Percentiles rank a stretch among this genome's conserved stretches.
Evolutionary conservation across 352 stramenopile genomes (phyloP).

Genomic region (Phytophthora hibernalis): DNA sequence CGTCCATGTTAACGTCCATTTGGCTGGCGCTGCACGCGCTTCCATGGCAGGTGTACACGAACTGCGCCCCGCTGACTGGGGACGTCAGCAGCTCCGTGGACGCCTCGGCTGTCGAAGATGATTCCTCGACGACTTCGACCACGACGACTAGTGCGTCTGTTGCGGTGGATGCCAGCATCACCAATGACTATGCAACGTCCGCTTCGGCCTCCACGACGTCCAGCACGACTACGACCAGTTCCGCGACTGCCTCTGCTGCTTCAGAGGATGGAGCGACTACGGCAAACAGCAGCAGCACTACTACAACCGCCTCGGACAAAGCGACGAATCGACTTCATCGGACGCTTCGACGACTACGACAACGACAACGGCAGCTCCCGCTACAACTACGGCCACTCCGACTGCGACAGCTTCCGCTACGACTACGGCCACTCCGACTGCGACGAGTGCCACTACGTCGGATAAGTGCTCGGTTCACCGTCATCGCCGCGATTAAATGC

Average conservation of each 20-base stretch:
- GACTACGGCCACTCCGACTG: constrained; percentile 2
- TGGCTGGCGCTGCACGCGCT: constrained; percentile 43
- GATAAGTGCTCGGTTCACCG: constrained; percentile 17
- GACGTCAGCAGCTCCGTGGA: constrained; percentile 30
- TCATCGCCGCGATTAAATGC: neutral
- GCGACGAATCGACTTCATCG: too few species aligned
- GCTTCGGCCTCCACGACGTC: constrained; percentile 9
- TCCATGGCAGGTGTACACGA: constrained; percentile 52
- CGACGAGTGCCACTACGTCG: constrained; percentile 9
- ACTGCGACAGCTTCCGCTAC: constrained; percentile 1
- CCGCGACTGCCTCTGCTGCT: neutral
- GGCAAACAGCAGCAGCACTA: neutral
- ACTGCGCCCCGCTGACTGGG: constrained; percentile 29
- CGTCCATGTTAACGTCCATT: constrained; percentile 39
- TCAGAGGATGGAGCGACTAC: neutral
- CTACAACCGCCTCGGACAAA: too few species aligned
- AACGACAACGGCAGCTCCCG: too few species aligned
- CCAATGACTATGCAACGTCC: constrained; percentile 26
- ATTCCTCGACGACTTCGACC: constrained; percentile 16
- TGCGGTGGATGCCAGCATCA: constrained; percentile 16
- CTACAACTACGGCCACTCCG: constrained; percentile 5
- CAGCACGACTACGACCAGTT: constrained; percentile 12
- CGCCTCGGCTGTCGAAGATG: constrained; percentile 13
- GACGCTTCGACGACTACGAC: constrained; percentile 6
- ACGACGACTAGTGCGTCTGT: constrained; percentile 19